These are phyloP conservation scores for Sarcodon sp. DNA, from an alignment of 768 basidiomycete genomes.

Conservation along the genomic window DNA sequence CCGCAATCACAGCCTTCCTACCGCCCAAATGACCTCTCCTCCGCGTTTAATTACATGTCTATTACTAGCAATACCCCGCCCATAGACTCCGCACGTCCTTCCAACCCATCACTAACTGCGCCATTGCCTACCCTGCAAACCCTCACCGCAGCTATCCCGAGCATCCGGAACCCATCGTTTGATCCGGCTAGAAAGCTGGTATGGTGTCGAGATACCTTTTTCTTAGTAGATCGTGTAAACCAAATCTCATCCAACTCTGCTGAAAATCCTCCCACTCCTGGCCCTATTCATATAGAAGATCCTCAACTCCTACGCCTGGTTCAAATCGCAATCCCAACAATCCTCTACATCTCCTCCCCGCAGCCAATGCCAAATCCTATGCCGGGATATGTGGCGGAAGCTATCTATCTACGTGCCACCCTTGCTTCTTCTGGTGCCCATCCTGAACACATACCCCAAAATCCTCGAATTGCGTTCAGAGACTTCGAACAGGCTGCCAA, in stretches of 20 bases:
- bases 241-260: constrained; percentile 16
- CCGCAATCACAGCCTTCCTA: constrained; percentile 11
- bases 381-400: constrained; percentile 45
- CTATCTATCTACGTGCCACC: constrained; percentile 63
- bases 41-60: constrained; percentile 10
- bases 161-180: constrained; percentile 39
- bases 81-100: constrained; percentile 2
- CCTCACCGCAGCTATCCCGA: constrained; percentile 35
- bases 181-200: constrained; percentile 51
- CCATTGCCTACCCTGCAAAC: constrained; percentile 54
- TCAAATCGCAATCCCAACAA: constrained; percentile 48
- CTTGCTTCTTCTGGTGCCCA: constrained; percentile 64
- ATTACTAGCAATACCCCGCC: constrained; percentile 8
- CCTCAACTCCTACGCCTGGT: constrained; percentile 45
- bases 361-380: constrained; percentile 20
- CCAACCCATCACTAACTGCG: constrained; percentile 40
- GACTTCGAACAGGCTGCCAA: constrained; percentile 82
- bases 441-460: constrained; percentile 49
- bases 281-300: constrained; percentile 44
- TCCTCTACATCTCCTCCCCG: constrained; percentile 41
- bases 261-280: constrained; percentile 29
- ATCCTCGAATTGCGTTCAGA: constrained; percentile 73
- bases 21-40: constrained; percentile 8
- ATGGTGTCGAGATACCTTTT: constrained; percentile 78
- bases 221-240: constrained; percentile 56